Evolutionary conservation across 805 yeast genomes (phyloP).

Genomic region (Pachysolen tannophilus): DNA sequence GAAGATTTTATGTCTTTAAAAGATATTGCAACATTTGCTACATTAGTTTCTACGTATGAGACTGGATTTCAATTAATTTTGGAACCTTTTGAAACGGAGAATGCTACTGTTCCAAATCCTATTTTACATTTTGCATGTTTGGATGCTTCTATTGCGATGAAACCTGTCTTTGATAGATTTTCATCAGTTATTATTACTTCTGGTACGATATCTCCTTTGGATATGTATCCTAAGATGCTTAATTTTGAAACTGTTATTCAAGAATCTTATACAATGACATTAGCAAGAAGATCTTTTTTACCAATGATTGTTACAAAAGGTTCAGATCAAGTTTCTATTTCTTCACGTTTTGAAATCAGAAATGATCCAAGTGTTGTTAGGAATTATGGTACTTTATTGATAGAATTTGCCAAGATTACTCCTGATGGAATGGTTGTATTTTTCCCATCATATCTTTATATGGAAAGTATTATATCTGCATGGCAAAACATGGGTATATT

Average conservation of each 20-base stretch:
- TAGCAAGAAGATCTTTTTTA: slow-evolving; percentile 83
- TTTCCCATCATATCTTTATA: slow-evolving; percentile 93
- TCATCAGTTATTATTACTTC: slow-evolving; percentile 91
- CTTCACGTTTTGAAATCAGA: slow-evolving; percentile 92
- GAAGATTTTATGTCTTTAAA: slow-evolving; percentile 91
- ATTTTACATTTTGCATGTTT: slow-evolving; percentile 87
- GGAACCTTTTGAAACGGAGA: slow-evolving; percentile 94
- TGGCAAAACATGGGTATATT: slow-evolving; percentile 99
- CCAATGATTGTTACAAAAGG: slow-evolving; percentile 98
- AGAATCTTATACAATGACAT: slow-evolving; percentile 93
- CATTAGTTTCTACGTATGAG: slow-evolving; percentile 91
- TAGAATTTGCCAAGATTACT: slow-evolving; percentile 89
- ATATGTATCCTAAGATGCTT: slow-evolving; percentile 97
- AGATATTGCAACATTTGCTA: slow-evolving; percentile 95
- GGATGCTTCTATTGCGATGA: slow-evolving; percentile 96
- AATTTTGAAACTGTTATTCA: slow-evolving; percentile 90
- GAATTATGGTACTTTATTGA: slow-evolving; percentile 86
- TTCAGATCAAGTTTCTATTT: slow-evolving; percentile 94
- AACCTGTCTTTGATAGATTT: slow-evolving; percentile 91
- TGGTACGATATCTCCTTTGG: slow-evolving; percentile 96
- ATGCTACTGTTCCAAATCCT: slow-evolving; percentile 94
- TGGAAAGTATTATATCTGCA: slow-evolving; percentile 97
- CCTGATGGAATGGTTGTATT: slow-evolving; percentile 98
- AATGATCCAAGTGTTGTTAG: slow-evolving; percentile 97
- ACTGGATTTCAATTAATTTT: slow-evolving; percentile 84